Evolutionary conservation across 306 rosid species (phyloP).

Genomic region (Clitoria ternatea): DNA sequence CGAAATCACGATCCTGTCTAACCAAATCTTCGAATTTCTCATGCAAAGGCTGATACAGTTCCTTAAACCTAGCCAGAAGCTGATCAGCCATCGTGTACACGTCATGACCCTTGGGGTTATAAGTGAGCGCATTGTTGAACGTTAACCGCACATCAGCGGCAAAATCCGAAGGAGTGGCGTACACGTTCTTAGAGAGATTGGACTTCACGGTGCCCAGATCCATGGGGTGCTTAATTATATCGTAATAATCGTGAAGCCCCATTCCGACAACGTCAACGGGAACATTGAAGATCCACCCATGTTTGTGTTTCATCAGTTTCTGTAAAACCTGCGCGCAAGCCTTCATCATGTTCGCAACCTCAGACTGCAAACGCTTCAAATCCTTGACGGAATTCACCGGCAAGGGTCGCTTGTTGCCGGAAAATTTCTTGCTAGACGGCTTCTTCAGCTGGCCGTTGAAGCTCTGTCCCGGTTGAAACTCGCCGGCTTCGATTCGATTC

Average conservation of each 20-base stretch:
- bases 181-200: constrained; percentile 42
- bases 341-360: constrained; percentile 47
- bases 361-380: constrained; percentile 51
- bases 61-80: constrained; percentile 56
- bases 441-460: constrained; percentile 39
- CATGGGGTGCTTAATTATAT: constrained; percentile 77
- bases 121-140: constrained; percentile 69
- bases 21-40: constrained; percentile 35
- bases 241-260: constrained; percentile 80
- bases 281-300: constrained; percentile 58
- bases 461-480: constrained; percentile 23
- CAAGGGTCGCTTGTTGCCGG: constrained; percentile 62
- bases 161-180: constrained; percentile 54
- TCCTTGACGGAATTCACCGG: constrained; percentile 37
- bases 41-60: constrained; percentile 48
- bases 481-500: constrained; percentile 51
- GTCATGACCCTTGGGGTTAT: constrained; percentile 80
- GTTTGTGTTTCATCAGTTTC: constrained; percentile 76
- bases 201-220: constrained; percentile 82
- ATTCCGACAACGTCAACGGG: constrained; percentile 59
- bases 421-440: constrained; percentile 42
- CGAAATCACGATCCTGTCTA: constrained; percentile 34
- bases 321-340: constrained; percentile 55
- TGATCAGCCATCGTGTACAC: constrained; percentile 58
- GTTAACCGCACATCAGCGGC: constrained; percentile 72